Evolutionary conservation across 2,329 filamentous ascomycete species (phyloP).

Genomic region (Colletotrichum eremochloae): DNA sequence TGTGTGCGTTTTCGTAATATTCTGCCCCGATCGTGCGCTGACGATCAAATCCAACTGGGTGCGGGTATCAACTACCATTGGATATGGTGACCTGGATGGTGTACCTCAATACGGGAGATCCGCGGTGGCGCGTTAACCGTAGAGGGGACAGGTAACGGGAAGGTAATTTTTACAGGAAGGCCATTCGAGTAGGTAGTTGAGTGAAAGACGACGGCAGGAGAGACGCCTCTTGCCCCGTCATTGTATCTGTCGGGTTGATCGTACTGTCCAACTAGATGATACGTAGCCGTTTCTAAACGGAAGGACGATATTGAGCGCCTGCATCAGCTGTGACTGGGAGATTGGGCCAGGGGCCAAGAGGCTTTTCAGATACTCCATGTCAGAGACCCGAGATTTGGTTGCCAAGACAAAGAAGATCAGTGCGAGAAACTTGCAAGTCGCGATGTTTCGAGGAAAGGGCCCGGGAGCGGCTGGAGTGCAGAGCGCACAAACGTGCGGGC

Average conservation of each 20-base stretch:
- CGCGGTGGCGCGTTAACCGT: background rate
- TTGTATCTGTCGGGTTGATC: background rate
- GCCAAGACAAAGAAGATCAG: constrained; percentile 9
- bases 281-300: no score
- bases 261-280: background rate
- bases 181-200: background rate
- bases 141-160: no score
- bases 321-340: background rate
- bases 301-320: background rate
- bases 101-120: background rate
- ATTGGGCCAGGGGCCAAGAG: constrained; percentile 1
- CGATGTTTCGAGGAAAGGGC: constrained; percentile 4
- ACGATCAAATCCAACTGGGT: background rate
- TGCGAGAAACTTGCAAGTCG: constrained; percentile 12
- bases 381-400: background rate
- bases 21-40: background rate
- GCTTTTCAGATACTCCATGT: background rate
- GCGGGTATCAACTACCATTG: background rate
- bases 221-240: background rate
- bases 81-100: constrained; percentile 9
- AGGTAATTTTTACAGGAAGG: background rate
- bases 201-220: background rate
- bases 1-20: no score
- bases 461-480: constrained; percentile 17
- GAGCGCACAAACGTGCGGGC: background rate